These are phyloP conservation scores for Penicillium longicatenatum DNA, from an alignment of 495 filamentous ascomycete species.

Conservation along the genomic window DNA sequence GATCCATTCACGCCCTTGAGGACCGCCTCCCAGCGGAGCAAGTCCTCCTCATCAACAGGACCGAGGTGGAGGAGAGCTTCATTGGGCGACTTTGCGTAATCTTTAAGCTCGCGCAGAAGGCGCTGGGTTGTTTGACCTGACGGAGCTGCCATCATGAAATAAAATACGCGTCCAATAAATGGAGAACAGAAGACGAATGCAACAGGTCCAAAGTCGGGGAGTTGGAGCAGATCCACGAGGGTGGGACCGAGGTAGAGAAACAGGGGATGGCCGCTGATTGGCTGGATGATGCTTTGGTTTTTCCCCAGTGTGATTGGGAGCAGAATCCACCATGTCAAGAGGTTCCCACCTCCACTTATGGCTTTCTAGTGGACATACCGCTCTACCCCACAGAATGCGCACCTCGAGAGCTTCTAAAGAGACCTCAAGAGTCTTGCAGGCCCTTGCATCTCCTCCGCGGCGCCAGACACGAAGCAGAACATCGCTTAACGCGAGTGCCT, in stretches of 20 bases:
- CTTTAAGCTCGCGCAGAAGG: conserved; percentile 66
- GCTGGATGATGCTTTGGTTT: not conserved
- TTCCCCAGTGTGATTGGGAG: not conserved
- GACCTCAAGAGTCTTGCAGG: conserved; percentile 54
- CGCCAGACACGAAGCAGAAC: conserved; percentile 39
- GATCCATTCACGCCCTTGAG: conserved; percentile 67
- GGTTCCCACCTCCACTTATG: not conserved
- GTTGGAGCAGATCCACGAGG: not conserved
- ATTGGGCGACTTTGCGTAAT: conserved; percentile 56
- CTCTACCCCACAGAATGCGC: conserved; percentile 49
- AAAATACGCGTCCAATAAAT: not conserved
- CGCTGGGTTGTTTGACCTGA: conserved; percentile 54
- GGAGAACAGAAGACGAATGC: not conserved
- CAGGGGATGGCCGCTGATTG: conserved; percentile 12
- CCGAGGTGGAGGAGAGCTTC: conserved; percentile 62
- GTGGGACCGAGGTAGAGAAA: not conserved
- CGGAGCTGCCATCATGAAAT: conserved; percentile 31
- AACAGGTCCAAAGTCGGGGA: not conserved
- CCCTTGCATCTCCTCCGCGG: conserved; percentile 44
- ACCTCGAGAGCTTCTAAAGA: conserved; percentile 61
- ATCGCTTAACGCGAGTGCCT: conserved; percentile 26
- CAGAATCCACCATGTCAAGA: conserved; percentile 19
- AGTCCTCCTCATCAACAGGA: conserved; percentile 66
- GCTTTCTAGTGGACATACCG: not conserved
- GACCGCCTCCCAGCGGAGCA: conserved; percentile 78